Evolutionary conservation across 805 yeast species (phyloP), one percentile per base, ranked within the genome.

Genomic region (Ogataea naganishii): DNA sequence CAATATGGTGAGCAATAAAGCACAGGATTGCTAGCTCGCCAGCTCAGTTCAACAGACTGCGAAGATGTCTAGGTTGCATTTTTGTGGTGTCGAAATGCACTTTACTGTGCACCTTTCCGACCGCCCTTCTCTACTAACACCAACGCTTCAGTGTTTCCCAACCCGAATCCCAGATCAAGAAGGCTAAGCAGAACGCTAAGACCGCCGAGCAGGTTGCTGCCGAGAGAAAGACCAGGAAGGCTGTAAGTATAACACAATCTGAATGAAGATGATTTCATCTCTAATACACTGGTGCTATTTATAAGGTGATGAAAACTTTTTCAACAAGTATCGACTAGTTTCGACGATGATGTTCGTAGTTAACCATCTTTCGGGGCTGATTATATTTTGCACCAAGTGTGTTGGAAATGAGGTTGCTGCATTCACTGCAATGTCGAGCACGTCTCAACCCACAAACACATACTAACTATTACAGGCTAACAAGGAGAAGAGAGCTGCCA

Each of bases 341-440:
- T 38, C 46, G 69, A 76, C 84, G 41, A 71, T 77, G 84, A 53
- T 72, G 85, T 75, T 49, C 70, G 63, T 66, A 67, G 73, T 74
- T 74, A 76, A 78, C 85, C 85, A 78, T 78, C 85, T 78, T 78
- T 78, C 85, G 85, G 84, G 83, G 60, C 83, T 75, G 83, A 75
- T 55, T 60, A 36, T 18, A 35, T n/a, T n/a, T n/a, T n/a, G n/a
- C n/a, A n/a, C n/a, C n/a, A n/a, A n/a, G n/a, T n/a, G n/a, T n/a
- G n/a, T n/a, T n/a, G n/a, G n/a, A n/a, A n/a, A n/a, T n/a, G n/a
- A n/a, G n/a, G n/a, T n/a, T n/a, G n/a, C n/a, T n/a, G n/a, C n/a
- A n/a, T n/a, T n/a, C n/a, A n/a, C n/a, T n/a, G n/a, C n/a, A n/a
- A n/a, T n/a, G n/a, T n/a, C n/a, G n/a, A n/a, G n/a, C n/a, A n/a